A percentile compares a stretch with the other conserved stretches of the same genome.
Evolutionary conservation across 805 yeast species (phyloP).

Genomic region (Nakazawaea populi): DNA sequence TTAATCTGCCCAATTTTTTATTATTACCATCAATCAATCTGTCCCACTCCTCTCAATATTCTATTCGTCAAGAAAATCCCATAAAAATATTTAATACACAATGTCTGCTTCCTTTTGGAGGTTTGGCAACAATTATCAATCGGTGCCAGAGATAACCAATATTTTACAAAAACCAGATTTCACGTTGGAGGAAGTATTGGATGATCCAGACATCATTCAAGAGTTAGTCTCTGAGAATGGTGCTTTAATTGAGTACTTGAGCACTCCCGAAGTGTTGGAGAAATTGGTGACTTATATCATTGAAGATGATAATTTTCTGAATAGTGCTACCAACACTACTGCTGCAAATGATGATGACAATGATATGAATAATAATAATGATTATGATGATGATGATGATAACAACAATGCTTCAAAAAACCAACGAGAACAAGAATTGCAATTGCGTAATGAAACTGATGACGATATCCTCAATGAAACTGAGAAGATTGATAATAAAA

Average conservation of each 20-base stretch:
- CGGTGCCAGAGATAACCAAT: conserved; percentile 49
- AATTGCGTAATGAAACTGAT: background rate
- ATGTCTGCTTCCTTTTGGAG: conserved; percentile 44
- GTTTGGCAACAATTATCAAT: conserved; percentile 50
- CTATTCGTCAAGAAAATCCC: too few relatives aligned
- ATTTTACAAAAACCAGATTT: conserved; percentile 43
- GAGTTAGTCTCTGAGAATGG: conserved; percentile 69
- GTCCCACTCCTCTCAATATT: too few relatives aligned
- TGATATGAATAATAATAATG: background rate
- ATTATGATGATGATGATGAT: background rate
- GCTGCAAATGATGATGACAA: background rate
- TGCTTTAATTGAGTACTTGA: conserved; percentile 69
- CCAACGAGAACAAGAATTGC: background rate
- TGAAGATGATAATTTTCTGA: conserved; percentile 38
- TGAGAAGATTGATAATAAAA: background rate
- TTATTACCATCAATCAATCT: too few relatives aligned
- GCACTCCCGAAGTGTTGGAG: conserved; percentile 69
- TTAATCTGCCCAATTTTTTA: too few relatives aligned
- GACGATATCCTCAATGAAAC: background rate
- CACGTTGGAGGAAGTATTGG: conserved; percentile 54
- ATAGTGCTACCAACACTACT: conserved; percentile 6
- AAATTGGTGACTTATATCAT: conserved; percentile 66
- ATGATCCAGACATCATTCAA: conserved; percentile 69
- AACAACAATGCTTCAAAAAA: background rate
- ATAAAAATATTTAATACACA: background rate